Evolutionary conservation across 1,139 yeast species (phyloP).

Genomic region (Pichia sp.): DNA sequence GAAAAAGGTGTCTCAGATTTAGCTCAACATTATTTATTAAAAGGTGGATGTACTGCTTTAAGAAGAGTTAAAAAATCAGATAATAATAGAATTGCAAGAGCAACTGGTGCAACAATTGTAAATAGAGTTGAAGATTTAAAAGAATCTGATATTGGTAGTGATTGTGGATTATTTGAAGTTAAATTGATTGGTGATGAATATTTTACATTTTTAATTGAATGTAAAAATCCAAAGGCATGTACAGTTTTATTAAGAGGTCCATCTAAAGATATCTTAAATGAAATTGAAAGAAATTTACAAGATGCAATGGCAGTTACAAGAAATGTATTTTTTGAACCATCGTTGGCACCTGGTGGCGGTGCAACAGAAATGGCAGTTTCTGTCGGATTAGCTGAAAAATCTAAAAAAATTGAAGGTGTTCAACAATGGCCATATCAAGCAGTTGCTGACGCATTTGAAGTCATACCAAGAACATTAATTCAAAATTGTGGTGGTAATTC

Average conservation of each 20-base stretch:
- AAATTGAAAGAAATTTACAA: slow-evolving; percentile 93
- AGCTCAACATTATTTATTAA: slow-evolving; percentile 92
- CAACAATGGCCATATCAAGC: slow-evolving; percentile 99
- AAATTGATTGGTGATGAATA: slow-evolving; percentile 97
- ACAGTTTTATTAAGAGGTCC: slow-evolving; percentile 92
- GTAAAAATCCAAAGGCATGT: slow-evolving; percentile 87
- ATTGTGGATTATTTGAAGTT: slow-evolving; percentile 87
- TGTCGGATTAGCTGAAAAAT: slow-evolving; percentile 82
- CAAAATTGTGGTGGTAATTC: slow-evolving; percentile 99
- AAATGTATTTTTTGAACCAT: slow-evolving; percentile 91
- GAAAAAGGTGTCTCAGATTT: slow-evolving; percentile 98
- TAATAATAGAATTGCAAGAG: slow-evolving; percentile 94
- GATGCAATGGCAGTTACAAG: slow-evolving; percentile 99
- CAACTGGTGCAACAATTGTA: slow-evolving; percentile 96
- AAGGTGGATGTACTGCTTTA: slow-evolving; percentile 88
- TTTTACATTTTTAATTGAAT: slow-evolving; percentile 77
- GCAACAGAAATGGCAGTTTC: slow-evolving; percentile 99
- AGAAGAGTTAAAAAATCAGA: slow-evolving; percentile 96
- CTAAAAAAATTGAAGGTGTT: slow-evolving; percentile 88
- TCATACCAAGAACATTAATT: slow-evolving; percentile 91
- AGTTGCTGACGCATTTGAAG: slow-evolving; percentile 97
- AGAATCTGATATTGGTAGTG: slow-evolving; percentile 82
- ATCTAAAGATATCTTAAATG: slow-evolving; percentile 92
- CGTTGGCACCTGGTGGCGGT: slow-evolving; percentile 97
- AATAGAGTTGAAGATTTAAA: slow-evolving; percentile 92